Conservation (phyloP, 495 filamentous ascomycete genomes). For the Barbatosphaeria neglecta region DNA sequence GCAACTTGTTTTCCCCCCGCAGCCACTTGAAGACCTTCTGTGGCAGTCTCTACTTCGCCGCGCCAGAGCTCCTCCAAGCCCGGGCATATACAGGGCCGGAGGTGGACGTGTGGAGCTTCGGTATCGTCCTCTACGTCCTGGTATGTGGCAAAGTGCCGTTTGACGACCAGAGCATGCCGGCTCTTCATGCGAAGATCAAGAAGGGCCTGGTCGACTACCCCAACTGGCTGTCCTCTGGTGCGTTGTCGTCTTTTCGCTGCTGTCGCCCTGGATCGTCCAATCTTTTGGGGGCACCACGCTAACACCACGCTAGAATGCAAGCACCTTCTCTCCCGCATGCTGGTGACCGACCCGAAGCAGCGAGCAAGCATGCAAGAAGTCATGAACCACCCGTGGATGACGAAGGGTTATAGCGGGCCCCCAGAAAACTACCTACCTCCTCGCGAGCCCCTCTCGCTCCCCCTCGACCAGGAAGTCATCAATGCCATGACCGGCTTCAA, state of each 20-base stretch:
- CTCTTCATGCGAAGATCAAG: constrained; percentile 98
- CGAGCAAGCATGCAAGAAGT: constrained; percentile 83
- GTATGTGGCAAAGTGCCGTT: constrained; percentile 98
- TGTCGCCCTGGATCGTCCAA: too few relatives aligned
- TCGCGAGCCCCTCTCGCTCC: constrained; percentile 74
- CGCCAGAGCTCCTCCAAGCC: constrained; percentile 87
- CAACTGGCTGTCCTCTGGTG: constrained; percentile 79
- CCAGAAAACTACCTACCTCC: constrained; percentile 83
- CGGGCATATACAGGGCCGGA: constrained; percentile 92
- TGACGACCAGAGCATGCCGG: constrained; percentile 98
- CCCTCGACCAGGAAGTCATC: constrained; percentile 73
- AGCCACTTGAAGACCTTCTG: constrained; percentile 93
- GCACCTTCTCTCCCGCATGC: constrained; percentile 86
- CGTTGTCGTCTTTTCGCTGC: constrained; percentile 13
- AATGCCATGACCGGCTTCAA: constrained; percentile 97
- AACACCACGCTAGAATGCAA: constrained; percentile 62
- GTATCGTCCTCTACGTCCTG: constrained; percentile 95
- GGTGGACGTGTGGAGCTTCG: constrained; percentile 98
- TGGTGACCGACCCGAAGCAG: constrained; percentile 86
- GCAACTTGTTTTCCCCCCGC: constrained; percentile 87
- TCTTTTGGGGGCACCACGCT: constrained; percentile 13
- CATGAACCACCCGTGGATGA: constrained; percentile 95
- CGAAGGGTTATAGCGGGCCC: constrained; percentile 74
- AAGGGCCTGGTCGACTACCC: constrained; percentile 94
- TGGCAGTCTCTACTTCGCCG: constrained; percentile 95